Percentiles rank a stretch among this genome's conserved stretches.
These are phyloP conservation scores for Drechslera avenae DNA, from an alignment of 2,329 filamentous ascomycete genomes.

Conservation along the genomic window DNA sequence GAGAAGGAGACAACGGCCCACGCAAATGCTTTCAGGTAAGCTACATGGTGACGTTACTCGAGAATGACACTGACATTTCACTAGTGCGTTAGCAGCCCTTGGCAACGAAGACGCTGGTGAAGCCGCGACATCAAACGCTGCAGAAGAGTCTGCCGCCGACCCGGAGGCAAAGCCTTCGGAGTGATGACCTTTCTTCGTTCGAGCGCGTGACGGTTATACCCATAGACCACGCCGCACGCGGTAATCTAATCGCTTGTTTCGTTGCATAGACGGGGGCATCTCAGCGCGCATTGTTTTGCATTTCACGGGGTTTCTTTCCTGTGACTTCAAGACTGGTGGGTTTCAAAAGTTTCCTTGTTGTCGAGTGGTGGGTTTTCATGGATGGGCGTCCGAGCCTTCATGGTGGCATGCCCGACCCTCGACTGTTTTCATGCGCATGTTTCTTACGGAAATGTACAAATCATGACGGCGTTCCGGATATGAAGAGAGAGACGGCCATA, in stretches of 20 bases:
- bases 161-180: constrained; percentile 44
- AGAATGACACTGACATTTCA: constrained; percentile 21
- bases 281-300: constrained; percentile 48
- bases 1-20: constrained; percentile 68
- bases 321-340: constrained; percentile 25
- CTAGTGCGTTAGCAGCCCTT: constrained; percentile 61
- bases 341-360: constrained; percentile 36
- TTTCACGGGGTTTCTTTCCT: constrained; percentile 37
- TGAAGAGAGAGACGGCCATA: constrained; percentile 20
- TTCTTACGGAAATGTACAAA: constrained; percentile 12
- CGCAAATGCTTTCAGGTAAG: constrained; percentile 94
- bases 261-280: constrained; percentile 50
- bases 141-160: constrained; percentile 39
- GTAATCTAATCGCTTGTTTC: constrained; percentile 49
- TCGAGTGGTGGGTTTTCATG: constrained; percentile 19
- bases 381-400: constrained; percentile 23
- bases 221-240: constrained; percentile 44
- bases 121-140: constrained; percentile 67
- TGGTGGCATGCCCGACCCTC: constrained; percentile 11
- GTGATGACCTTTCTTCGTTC: constrained; percentile 45
- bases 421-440: constrained; percentile 21
- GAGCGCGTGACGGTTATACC: constrained; percentile 44
- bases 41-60: background rate
- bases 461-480: constrained; percentile 38
- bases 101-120: constrained; percentile 61